These are phyloP conservation scores for Hygrocybe coccinea DNA, from an alignment of 768 basidiomycete species.

Conservation along the genomic window DNA sequence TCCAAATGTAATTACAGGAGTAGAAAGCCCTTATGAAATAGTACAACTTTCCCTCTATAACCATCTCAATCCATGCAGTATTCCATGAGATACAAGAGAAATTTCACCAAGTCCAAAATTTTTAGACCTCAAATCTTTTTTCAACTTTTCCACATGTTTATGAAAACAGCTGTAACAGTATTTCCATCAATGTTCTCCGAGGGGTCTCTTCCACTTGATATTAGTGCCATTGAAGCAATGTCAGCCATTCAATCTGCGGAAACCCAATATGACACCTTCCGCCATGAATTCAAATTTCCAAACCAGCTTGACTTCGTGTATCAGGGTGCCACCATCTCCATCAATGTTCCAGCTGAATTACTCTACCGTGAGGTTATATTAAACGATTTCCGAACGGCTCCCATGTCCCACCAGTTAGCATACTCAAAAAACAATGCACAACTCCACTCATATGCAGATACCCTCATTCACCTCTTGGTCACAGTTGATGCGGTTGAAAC, in stretches of 20 bases:
- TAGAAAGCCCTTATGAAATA: too few relatives aligned
- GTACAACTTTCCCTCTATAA: too few relatives aligned
- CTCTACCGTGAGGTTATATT: background rate
- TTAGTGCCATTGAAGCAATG: background rate
- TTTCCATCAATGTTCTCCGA: background rate
- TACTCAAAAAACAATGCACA: background rate
- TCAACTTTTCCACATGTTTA: too few relatives aligned
- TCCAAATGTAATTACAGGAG: too few relatives aligned
- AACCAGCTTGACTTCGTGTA: background rate
- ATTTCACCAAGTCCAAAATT: too few relatives aligned
- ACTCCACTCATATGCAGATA: background rate
- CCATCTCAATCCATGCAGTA: too few relatives aligned
- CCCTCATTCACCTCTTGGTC: background rate
- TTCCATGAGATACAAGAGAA: too few relatives aligned
- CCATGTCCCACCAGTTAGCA: background rate
- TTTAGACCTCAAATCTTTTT: too few relatives aligned
- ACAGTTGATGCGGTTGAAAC: background rate
- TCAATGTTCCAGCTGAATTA: background rate
- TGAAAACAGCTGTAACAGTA: background rate
- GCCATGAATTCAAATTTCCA: background rate
- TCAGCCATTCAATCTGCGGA: background rate
- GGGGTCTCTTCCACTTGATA: background rate
- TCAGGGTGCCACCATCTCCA: background rate
- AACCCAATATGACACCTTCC: background rate
- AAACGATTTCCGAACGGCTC: background rate